Conservation (phyloP, 257 asterid species). For the Petrea volubilis region DNA sequence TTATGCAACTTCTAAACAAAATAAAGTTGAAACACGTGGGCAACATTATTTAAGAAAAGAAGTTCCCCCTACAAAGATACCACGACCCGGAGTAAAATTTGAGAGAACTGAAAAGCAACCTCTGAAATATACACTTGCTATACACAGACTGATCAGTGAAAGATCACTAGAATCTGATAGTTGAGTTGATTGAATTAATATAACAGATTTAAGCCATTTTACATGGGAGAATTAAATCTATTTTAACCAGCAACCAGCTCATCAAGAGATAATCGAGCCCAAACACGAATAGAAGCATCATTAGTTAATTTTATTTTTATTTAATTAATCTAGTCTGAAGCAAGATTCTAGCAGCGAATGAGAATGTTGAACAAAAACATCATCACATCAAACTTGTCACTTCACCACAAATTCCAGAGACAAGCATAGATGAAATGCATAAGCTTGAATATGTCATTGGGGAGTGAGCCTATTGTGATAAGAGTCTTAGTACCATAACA, state of each 20-base stretch:
- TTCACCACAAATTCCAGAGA: not conserved
- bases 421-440: not conserved
- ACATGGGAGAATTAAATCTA: not conserved
- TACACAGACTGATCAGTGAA: not conserved
- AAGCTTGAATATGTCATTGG: not conserved
- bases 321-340: not conserved
- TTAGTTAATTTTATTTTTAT: not conserved
- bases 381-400: not conserved
- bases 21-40: not conserved
- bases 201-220: not conserved
- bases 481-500: not conserved
- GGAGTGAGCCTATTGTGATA: not conserved
- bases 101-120: not conserved
- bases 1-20: not conserved
- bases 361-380: not conserved
- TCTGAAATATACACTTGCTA: not conserved
- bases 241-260: slow-evolving; percentile 9
- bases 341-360: not conserved
- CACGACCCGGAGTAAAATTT: not conserved
- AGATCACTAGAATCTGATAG: not conserved
- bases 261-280: not conserved
- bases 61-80: not conserved
- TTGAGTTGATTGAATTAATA: not conserved
- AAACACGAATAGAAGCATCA: not conserved
- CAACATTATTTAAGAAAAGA: not conserved